phyloP scores from a whole-genome alignment of 768 basidiomycete genomes.

The Gloeophyllum trabeum region DNA sequence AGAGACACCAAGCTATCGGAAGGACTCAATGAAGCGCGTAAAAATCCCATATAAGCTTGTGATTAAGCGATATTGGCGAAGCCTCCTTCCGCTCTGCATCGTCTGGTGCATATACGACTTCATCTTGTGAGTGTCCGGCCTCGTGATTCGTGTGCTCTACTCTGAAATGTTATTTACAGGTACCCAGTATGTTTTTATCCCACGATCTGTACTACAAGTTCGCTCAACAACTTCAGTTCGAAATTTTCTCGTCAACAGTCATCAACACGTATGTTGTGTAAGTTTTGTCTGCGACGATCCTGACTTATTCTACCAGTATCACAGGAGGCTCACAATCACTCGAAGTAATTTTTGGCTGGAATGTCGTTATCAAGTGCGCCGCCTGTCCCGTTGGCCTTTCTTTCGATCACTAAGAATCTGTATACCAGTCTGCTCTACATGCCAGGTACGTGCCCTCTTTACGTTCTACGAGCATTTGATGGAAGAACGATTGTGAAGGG shows the following conservation, averaged over 20 bases:
- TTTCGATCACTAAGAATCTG: constrained; percentile 19
- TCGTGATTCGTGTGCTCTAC: neutral
- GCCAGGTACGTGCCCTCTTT: constrained; percentile 30
- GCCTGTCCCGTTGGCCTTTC: constrained; percentile 9
- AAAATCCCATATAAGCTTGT: constrained; percentile 70
- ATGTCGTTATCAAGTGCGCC: constrained; percentile 69
- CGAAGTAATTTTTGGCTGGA: constrained; percentile 69
- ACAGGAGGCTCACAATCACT: constrained; percentile 43
- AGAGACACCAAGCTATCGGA: constrained; percentile 64
- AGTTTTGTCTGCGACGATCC: too few species aligned
- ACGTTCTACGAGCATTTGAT: constrained; percentile 4
- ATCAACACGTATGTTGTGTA: too few species aligned
- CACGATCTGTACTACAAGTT: neutral
- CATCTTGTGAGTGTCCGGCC: constrained; percentile 40
- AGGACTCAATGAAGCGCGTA: constrained; percentile 68
- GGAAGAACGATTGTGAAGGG: too few species aligned
- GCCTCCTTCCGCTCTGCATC: constrained; percentile 62
- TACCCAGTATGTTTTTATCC: constrained; percentile 42
- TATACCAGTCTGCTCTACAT: constrained; percentile 46
- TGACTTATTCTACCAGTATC: constrained; percentile 58
- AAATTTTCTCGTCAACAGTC: constrained; percentile 79
- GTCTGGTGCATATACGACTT: constrained; percentile 85
- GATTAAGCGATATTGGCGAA: constrained; percentile 69
- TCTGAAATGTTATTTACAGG: constrained; percentile 17
- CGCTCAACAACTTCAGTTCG: constrained; percentile 38